These are phyloP conservation scores for Phaseolus coccineus DNA, from an alignment of 331 rosid genomes.

Conservation along the genomic window DNA sequence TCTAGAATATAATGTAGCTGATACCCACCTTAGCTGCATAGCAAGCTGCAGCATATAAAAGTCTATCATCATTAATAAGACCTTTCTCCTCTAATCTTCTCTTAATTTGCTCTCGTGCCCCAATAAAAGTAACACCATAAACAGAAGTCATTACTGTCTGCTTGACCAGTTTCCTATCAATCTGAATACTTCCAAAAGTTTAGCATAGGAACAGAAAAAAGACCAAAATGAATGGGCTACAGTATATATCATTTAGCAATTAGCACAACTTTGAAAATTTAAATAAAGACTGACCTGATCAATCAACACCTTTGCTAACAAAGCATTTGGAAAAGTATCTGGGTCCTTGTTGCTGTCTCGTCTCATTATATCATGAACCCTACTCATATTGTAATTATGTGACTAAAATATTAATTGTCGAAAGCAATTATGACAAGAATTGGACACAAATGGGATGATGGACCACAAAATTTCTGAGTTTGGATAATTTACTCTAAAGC, in stretches of 20 bases:
- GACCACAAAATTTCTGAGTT: conserved; percentile 5
- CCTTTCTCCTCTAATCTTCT: conserved; percentile 86
- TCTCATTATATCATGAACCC: conserved; percentile 81
- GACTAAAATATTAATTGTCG: neutral
- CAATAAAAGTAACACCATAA: conserved; percentile 85
- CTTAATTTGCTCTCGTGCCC: conserved; percentile 89
- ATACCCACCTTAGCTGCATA: conserved; percentile 84
- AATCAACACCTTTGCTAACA: conserved; percentile 67
- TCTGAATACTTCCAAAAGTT: conserved; percentile 62
- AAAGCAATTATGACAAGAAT: conserved; percentile 12
- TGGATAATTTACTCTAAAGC: conserved; percentile 3
- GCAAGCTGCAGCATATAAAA: conserved; percentile 73
- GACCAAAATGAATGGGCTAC: neutral
- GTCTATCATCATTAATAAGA: conserved; percentile 68
- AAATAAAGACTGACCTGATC: conserved; percentile 62
- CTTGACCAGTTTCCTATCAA: conserved; percentile 82
- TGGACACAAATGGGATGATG: conserved; percentile 13
- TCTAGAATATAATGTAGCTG: conserved; percentile 10
- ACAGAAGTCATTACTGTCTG: conserved; percentile 96
- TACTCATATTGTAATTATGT: conserved; percentile 47
- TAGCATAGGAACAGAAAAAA: neutral
- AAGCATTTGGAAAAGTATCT: conserved; percentile 63
- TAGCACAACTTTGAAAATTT: conserved; percentile 35
- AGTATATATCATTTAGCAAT: conserved; percentile 18
- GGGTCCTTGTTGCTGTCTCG: conserved; percentile 77